phyloP scores from a whole-genome alignment of 139 green algal species.

The Chlorella sp. region DNA sequence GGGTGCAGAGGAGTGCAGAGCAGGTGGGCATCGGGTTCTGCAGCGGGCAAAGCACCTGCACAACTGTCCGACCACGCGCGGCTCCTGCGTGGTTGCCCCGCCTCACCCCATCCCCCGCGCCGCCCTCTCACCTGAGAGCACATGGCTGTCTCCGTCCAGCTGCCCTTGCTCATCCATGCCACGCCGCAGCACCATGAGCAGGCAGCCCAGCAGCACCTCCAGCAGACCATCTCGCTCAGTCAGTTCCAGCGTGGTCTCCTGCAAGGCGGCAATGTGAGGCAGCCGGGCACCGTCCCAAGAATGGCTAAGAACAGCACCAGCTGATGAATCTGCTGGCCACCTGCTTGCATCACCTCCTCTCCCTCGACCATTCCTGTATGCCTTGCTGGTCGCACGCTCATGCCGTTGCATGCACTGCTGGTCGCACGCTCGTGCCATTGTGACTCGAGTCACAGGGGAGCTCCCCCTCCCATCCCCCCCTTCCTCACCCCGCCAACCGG shows the following conservation, averaged over 20 bases:
- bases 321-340: too few relatives aligned
- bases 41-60: neutral
- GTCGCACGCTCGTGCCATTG: too few relatives aligned
- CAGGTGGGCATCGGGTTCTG: neutral
- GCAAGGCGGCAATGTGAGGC: neutral
- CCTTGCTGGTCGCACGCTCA: too few relatives aligned
- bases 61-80: too few relatives aligned
- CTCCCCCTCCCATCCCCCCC: neutral
- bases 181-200: conserved; percentile 23
- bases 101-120: neutral
- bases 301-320: neutral
- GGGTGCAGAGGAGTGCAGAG: neutral
- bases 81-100: neutral
- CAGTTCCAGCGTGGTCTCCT: conserved; percentile 41
- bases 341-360: too few relatives aligned
- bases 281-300: neutral
- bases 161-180: neutral
- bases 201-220: conserved; percentile 31
- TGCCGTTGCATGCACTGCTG: too few relatives aligned
- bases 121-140: neutral
- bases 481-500: neutral
- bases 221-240: conserved; percentile 7
- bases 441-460: too few relatives aligned
- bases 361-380: too few relatives aligned
- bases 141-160: neutral